Evolutionary conservation across 768 basidiomycete species (phyloP), one percentile per base, ranked within the genome.

Genomic region (Russula griseocarnosa): DNA sequence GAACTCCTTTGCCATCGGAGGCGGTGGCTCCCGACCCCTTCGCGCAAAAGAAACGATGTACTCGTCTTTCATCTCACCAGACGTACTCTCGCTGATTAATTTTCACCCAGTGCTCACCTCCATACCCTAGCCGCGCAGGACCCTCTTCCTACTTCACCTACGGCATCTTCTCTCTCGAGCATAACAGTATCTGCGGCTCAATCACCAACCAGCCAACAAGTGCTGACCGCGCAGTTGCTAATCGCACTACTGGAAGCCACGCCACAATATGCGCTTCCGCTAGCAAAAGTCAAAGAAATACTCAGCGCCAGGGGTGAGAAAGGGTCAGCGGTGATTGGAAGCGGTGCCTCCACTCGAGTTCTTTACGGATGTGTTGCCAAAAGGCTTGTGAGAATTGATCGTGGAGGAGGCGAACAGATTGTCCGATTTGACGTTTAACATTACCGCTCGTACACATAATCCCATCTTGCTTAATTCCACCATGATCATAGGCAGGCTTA

Each of bases 341-440:
- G 68, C 20, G 67, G 75, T 3, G 73, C 74, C 24, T 77, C 83
- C 13, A 86, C 83, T 10, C 78, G 87, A 47, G 82, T 88, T 18
- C 72, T 92, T 14, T 92, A 90, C 69, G 84, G 79, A 2, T 90
- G 90, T 70, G 87, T 92, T n/a, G 90, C 87, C 18, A 92, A 92
- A 75, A 79, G 87, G 65, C 74, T 92, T 57, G 72, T 92, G 64
- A 87, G 83, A 74, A 90, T 92, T 67, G 90, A 92, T 57, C 78
- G 90, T 49, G 83, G 87, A 22, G 82, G 84, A 5, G 81, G 88
- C 38, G 88, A 89, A 71, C 90, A 92, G 71, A 78, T 85, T 8
- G 88, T 92, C 28, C 82, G 82, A 66, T 92, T 91, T 72, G 86
- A 90, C 72, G 69, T 82, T 51, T 86, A 62, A 69, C 8, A 34